Evolutionary conservation across 169 alveolate species (phyloP), one percentile per base, ranked within the genome.

Genomic region (Plasmodium blacklocki): DNA sequence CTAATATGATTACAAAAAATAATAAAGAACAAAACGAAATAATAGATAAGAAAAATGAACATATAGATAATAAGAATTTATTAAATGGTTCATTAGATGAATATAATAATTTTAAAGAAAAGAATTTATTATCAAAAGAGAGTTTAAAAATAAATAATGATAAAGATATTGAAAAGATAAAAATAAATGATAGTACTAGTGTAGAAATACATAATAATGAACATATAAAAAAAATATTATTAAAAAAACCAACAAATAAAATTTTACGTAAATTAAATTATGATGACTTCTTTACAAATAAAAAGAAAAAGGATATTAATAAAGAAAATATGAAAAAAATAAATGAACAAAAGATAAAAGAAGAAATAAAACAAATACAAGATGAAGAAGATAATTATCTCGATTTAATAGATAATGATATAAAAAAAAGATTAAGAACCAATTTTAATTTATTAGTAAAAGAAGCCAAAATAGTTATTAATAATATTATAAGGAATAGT

Each of bases 401-500:
- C 2, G 18, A 75, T 15, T 14, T 32, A 21, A 75, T 9, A 43
- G 50, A 50, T 62, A 52, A 12, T 14, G 73, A 75, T 19, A 21
- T 45, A 9, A 32, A 62, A 12, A 32, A 32, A 3, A 62, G 64
- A 49, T 18, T 68, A 54, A 43, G 64, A n/a, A 56, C 62, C n/a
- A 39, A 68, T 29, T 83, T 83, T 39, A 52, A 54, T 29, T 54
- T 68, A 29, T 15, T 83, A 3, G 14, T 52, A 12, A 67, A 47
- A 7, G 91, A 83, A 56, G 54, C 64, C 4, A 83, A 68, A 58
- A n/a, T 43, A 4, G 74, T 54, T 1, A 68, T 83, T n/a, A 83
- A 83, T 18, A 83, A 43, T 21, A 83, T 83, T n/a, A 83, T 83
- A 50, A 45, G 39, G 26, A 83, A 63, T 26, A 83, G 91, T 15